Evolutionary conservation across 805 yeast species (phyloP), one percentile per base, ranked within the genome.

Genomic region (Isabelozyma gotoi): DNA sequence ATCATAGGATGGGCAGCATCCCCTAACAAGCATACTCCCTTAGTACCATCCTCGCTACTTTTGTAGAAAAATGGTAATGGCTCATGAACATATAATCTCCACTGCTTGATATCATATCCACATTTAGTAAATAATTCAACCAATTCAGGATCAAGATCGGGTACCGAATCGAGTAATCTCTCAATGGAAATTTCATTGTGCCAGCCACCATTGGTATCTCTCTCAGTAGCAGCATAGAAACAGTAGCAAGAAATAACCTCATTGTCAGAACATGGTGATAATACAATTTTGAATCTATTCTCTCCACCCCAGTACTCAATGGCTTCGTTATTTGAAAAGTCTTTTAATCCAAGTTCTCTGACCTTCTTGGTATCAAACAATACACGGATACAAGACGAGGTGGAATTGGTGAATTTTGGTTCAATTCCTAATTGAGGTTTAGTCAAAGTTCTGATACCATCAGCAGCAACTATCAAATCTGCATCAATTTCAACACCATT

Each of bases 391-490:
- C 60, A 55, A 37, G 59, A 56, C 7, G 59, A 56, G n/a, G 51
- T 41, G 7, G 57, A 51, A 20, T 46, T 37, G 7, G 42, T 29
- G 38, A 51, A 50, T 29, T 50, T 34, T 7, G 59, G 52, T 12
- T 29, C 38, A 31, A 55, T 44, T 2, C 62, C 62, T 34, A 56
- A 41, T 36, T 50, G 50, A n/a, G 50, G 53, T 38, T 57, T 48
- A 2, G 56, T 50, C 12, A 43, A 38, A 4, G 62, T 52, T 37
- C 66, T 41, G 24, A 61, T 60, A 18, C 67, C 67, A 40, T 62
- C 67, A 14, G 66, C 64, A 24, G 62, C 65, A 36, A 62, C 50
- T 15, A 62, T 45, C 44, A 62, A 52, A 40, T 62, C 68, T 32
- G 45, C 62, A 5, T 40, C 33, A 3, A 45, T 44, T n/a, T 37